Base-by-base conservation (phyloP, 2,329 filamentous ascomycete genomes). In the Paraconiothyrium sp. region DNA sequence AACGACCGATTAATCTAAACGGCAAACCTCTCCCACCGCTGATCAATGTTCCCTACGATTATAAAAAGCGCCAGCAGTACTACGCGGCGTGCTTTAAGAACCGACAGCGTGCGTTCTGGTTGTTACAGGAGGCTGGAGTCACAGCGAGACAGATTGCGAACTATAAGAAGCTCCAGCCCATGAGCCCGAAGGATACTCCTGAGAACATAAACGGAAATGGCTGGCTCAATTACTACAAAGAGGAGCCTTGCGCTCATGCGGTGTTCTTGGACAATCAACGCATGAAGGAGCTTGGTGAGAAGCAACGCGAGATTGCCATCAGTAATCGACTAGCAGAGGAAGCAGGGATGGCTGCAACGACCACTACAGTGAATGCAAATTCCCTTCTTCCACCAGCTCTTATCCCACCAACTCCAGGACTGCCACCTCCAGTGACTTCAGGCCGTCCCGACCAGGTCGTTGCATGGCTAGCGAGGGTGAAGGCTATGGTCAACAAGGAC, bases 31-130 rank as follows among this genome's bases (percentile, higher is more conserved):
- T 77, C 0, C 64, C 74, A 7, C 71, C 70, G 13, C 66, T 77
- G 27, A 69, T 77, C 67, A 77, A 77, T 48, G 62, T 77, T 9
- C 75, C 75, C 6, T 65, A 54, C 32, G 68, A 76, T 39, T 22
- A 46, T 1, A 1, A 32, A 4, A 70, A 71, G 50, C 69, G 67
- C 5, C 48, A 50, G 3, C 68, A 69, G 35, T 78, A 76, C 58
- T 75, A 73, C 50, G 65, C 67, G 4, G 72, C 74, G 27, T 77
- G 75, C 49, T 76, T 70, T 62, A 72, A 67, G 39, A 73, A 72
- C 8, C 74, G 76, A 10, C 69, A 75, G 20, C 69, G 69, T 3
- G 76, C 76, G 1, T 62, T 74, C n/a, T 61, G 60, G 39, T 63
- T 76, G 5, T 69, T 78, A 20, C 54, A 70, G n/a, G 73, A 76